Percentiles rank a stretch among this genome's conserved stretches.
phyloP scores from a whole-genome alignment of 108 stramenopile genomes.

The Cylindrotheca fusiformis region DNA sequence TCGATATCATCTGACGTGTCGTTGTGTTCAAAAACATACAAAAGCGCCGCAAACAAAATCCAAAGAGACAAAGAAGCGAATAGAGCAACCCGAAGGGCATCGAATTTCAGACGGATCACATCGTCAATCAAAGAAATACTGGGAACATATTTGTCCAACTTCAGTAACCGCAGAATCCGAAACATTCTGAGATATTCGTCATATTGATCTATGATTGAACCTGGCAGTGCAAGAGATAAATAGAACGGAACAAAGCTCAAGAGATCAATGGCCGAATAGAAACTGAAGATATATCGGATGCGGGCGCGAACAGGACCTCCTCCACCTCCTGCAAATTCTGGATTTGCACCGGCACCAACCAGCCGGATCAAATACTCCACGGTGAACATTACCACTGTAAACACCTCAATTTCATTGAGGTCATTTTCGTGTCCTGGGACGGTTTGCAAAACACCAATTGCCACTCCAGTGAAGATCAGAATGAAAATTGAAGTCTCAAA shows the following conservation, averaged over 20 bases:
- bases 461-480: slow-evolving; percentile 61
- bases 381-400: slow-evolving; percentile 87
- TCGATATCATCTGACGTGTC: slow-evolving; percentile 69
- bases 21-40: slow-evolving; percentile 77
- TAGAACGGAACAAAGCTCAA: slow-evolving; percentile 87
- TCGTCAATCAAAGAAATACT: slow-evolving; percentile 87
- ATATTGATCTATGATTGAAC: slow-evolving; percentile 68
- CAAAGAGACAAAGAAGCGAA: slow-evolving; percentile 79
- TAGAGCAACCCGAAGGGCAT: slow-evolving; percentile 59
- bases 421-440: slow-evolving; percentile 61
- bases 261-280: slow-evolving; percentile 86
- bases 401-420: slow-evolving; percentile 55
- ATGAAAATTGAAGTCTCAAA: slow-evolving; percentile 72
- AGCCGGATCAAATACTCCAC: slow-evolving; percentile 82
- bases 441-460: slow-evolving; percentile 68
- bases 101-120: slow-evolving; percentile 74
- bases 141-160: slow-evolving; percentile 89
- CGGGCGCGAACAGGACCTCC: slow-evolving; percentile 30
- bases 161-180: slow-evolving; percentile 76
- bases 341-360: slow-evolving; percentile 71
- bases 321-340: slow-evolving; percentile 50
- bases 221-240: slow-evolving; percentile 53
- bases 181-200: slow-evolving; percentile 88
- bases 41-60: slow-evolving; percentile 73
- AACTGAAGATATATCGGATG: slow-evolving; percentile 67